Base-by-base conservation (phyloP, 139 green algal genomes). In the Chlorella vulgaris region DNA sequence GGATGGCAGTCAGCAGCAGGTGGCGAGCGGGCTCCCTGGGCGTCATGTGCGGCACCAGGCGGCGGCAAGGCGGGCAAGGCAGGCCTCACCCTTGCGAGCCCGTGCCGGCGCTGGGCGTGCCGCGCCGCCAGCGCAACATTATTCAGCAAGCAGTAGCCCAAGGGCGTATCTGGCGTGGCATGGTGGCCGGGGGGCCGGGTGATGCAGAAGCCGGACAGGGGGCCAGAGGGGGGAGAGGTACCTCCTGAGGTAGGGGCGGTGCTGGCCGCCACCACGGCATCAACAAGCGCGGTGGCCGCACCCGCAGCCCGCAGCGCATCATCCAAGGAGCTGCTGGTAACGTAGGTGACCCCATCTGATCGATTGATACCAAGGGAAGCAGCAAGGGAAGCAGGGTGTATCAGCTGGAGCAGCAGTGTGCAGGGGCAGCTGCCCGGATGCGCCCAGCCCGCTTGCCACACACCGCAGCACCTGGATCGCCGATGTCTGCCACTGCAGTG, bases 61-160 rank as follows among this genome's bases (percentile, higher is more conserved):
- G 47, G 13, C 10, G 31, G 15, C 62, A 21, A 21, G 13, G 26
- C 29, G n/a, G n/a, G n/a, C n/a, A n/a, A n/a, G n/a, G n/a, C n/a
- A n/a, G n/a, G 38, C 24, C 50, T 3, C 53, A 69, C 73, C 73
- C 68, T 79, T 33, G 35, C 73, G 10, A 89, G 47, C 7, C 74
- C 69, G 71, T 87, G 86, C 0, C 0, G 24, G 29, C 81, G 60
- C 84, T 89, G 86, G 1, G 89, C 91, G 40, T 97, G 86, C 22
- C 85, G 81, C 0, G 88, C 93, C 31, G 95, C 92, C 28, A 97
- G 78, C 3, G 93, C 88, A 5, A 95, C 84, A 2, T 89, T 94
- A 83, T 93, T 95, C 53, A 98, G 88, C 26, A 98, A 88, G 63
- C 95, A 97, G 83, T 98, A 98, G 22, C 95, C 95, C 70, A 88